Percentiles rank a stretch among this genome's conserved stretches.
phyloP scores from a whole-genome alignment of 1,284 basidiomycete genomes.

The Leccinum griseonigrum region DNA sequence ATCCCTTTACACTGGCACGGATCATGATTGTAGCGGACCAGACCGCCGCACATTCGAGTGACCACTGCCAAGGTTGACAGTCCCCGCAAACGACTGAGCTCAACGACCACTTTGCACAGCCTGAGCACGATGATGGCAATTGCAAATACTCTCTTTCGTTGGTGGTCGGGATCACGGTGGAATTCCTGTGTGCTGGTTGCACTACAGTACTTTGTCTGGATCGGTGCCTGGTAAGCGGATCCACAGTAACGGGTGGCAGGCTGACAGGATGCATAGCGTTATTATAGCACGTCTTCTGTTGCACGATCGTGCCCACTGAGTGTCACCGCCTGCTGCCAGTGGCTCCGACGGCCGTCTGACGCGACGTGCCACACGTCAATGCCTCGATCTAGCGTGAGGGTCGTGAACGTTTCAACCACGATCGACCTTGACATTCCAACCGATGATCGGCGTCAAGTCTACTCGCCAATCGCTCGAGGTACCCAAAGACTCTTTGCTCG shows the following conservation, averaged over 20 bases:
- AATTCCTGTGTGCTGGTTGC: neutral
- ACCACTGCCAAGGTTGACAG: neutral
- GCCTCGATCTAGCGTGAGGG: neutral
- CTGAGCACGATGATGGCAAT: neutral
- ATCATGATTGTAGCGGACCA: neutral
- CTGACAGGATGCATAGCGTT: neutral
- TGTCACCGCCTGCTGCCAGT: neutral
- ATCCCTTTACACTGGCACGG: neutral
- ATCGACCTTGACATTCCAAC: neutral
- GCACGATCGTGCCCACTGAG: neutral
- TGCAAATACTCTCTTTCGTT: neutral
- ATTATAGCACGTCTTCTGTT: neutral
- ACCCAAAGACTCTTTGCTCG: neutral
- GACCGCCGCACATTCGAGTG: neutral
- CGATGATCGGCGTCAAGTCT: neutral
- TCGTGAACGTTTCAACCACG: neutral
- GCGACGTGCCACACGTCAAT: neutral
- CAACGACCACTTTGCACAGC: neutral
- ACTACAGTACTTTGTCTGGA: neutral
- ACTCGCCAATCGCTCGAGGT: neutral
- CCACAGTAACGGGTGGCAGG: neutral
- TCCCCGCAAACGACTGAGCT: neutral
- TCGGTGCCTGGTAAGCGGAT: neutral
- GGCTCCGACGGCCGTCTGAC: neutral
- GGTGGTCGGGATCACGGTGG: neutral